Evolutionary conservation across 208 protist genomes (phyloP), one percentile per base, ranked within the genome.

Genomic region (Blechomonas ayalai): DNA sequence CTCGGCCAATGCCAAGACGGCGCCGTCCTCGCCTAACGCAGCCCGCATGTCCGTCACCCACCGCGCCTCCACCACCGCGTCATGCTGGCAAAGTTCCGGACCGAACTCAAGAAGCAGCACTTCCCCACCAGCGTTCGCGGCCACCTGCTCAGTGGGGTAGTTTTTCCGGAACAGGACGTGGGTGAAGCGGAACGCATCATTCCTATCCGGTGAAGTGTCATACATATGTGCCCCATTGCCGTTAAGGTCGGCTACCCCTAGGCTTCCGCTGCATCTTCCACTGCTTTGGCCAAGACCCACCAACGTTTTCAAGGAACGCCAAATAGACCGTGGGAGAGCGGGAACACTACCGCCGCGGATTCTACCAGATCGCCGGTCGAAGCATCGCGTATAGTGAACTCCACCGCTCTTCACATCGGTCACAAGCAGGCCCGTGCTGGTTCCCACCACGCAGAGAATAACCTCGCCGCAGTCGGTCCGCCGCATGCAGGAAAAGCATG

Each of bases 331-430:
- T 38, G 23, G 64, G 57, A 12, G 61, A 23, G 34, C 49, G 51
- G 8, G 38, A 22, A 10, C 50, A 32, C 58, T 60, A 63, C 41
- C 54, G 23, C 6, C 44, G n/a, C 42, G 45, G 19, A 19, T 50
- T 40, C 35, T 39, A 33, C 34, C 55, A 39, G 49, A 46, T 27
- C 34, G 46, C 3, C 80, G 57, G 44, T 78, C 61, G 37, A 84
- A 82, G 32, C 64, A 44, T n/a, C 58, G 23, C 18, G 75, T 67
- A 37, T 62, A 57, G 51, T 81, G 71, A 24, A 69, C 60, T 33
- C 82, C 82, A 33, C 70, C 59, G 20, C 62, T 46, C 63, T 85
- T 87, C 22, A 87, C 49, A 32, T 76, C 77, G 28, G 87, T 53
- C 16, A 82, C 44, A 13, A 92, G 38, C 20, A 49, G 26, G 3